Evolutionary conservation across 73 alveolate species (phyloP).

Genomic region (Loxodes magnus): DNA sequence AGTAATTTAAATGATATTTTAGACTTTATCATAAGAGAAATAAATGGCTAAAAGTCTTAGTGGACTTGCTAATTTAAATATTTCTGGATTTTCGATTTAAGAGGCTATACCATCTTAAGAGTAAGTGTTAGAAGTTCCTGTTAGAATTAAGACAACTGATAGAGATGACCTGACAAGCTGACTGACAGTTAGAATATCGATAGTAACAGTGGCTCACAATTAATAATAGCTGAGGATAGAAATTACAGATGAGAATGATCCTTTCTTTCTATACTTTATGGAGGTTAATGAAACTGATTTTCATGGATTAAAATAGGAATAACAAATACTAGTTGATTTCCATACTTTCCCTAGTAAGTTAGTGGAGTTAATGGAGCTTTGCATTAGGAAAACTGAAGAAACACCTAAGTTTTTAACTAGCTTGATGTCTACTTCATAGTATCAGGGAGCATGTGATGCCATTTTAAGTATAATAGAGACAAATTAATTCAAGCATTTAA

Average conservation of each 20-base stretch:
- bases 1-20: no score
- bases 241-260: conserved; percentile 38
- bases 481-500: conserved; percentile 16
- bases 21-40: no score
- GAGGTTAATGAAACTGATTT: conserved; percentile 36
- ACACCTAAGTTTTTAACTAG: conserved; percentile 10
- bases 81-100: no score
- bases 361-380: neutral
- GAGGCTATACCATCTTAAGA: no score
- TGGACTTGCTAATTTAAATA: no score
- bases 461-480: conserved; percentile 13
- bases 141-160: conserved; percentile 17
- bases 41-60: no score
- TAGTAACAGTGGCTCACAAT: neutral
- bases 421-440: conserved; percentile 4
- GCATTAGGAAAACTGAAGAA: neutral
- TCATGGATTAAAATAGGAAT: conserved; percentile 26
- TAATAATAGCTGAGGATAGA: conserved; percentile 22
- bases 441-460: conserved; percentile 16
- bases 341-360: conserved; percentile 4
- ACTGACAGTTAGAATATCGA: conserved; percentile 6
- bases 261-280: conserved; percentile 34
- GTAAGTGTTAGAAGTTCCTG: conserved; percentile 18
- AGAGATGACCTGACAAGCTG: conserved; percentile 18
- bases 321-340: conserved; percentile 27